A percentile compares a stretch with the other conserved stretches of the same genome.
Conservation (phyloP, 441 rosid genomes). For the Isatis lusitanica region DNA sequence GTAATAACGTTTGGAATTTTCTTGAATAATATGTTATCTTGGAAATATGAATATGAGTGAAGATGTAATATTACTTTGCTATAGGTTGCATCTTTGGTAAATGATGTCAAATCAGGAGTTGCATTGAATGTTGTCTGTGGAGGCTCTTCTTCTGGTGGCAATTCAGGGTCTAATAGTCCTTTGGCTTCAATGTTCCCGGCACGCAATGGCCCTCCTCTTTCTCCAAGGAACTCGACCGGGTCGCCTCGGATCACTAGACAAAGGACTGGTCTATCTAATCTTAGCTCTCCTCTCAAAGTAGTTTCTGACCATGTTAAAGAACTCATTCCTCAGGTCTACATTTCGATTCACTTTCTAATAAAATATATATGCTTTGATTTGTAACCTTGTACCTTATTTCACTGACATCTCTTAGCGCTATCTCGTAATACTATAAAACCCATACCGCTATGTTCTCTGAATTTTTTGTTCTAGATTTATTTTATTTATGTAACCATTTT, state of each 20-base stretch:
- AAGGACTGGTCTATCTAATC: conserved; percentile 81
- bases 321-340: conserved; percentile 84
- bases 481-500: neutral
- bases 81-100: conserved; percentile 75
- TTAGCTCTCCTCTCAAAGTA: conserved; percentile 90
- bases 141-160: conserved; percentile 56
- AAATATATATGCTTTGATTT: conserved; percentile 5
- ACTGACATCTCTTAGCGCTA: no score
- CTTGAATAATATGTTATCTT: neutral
- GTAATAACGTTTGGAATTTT: conserved; percentile 39
- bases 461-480: neutral
- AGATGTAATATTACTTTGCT: neutral
- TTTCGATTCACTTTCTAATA: neutral
- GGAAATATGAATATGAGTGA: neutral
- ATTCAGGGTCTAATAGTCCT: conserved; percentile 55
- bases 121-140: conserved; percentile 63
- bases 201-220: conserved; percentile 96
- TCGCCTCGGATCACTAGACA: conserved; percentile 87
- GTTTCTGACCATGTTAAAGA: conserved; percentile 83
- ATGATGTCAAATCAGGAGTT: conserved; percentile 83
- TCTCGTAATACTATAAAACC: neutral
- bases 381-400: neutral
- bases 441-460: neutral
- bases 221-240: conserved; percentile 86
- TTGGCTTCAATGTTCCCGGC: conserved; percentile 95